Base-by-base conservation (phyloP, 148 eudicot species). In the Chenopodium quinoa region DNA sequence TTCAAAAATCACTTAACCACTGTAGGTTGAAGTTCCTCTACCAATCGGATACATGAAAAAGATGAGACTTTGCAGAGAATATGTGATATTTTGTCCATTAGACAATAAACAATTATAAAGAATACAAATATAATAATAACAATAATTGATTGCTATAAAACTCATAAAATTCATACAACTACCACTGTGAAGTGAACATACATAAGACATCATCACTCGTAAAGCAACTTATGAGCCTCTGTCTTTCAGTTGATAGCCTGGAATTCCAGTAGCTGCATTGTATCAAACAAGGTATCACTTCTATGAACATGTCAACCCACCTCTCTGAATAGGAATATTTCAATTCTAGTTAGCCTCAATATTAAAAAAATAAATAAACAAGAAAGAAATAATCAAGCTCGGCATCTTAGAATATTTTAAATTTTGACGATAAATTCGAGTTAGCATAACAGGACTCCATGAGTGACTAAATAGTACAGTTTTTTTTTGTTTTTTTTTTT, bases 261-360 rank as follows among this genome's bases (percentile, higher is more conserved):
- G 97, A 92, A 84, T 91, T 96, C 99, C 98, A 96, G 82, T 92
- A 93, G 85, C 98, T 93, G 89, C 88, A 86, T 22, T 78, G 31
- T 64, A 75, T 34, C 74, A 87, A 69, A 34, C 46, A 81, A 50
- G 71, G 72, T 73, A n/a, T 58, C 32, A 75, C 20, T 76, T 72
- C 48, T 9, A 29, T 29, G 50, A 19, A 29, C 16, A 67, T 29
- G 37, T 52, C 7, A 46, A 69, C 44, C 46, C 22, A 69, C 27
- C 25, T 62, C 23, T 62, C 34, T 67, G 71, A 29, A 37, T 67
- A 67, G 71, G 23, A 29, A 67, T 65, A 66, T 66, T 7, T 66
- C 71, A 66, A 62, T 17, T 14, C 62, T 56, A 22, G 66, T 62
- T 62, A 62, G 25, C 66, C 44, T 40, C 44, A 40, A 40, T 40